Base-by-base conservation (phyloP, 176 grass and related monocot species). In the Oryza australiensis region DNA sequence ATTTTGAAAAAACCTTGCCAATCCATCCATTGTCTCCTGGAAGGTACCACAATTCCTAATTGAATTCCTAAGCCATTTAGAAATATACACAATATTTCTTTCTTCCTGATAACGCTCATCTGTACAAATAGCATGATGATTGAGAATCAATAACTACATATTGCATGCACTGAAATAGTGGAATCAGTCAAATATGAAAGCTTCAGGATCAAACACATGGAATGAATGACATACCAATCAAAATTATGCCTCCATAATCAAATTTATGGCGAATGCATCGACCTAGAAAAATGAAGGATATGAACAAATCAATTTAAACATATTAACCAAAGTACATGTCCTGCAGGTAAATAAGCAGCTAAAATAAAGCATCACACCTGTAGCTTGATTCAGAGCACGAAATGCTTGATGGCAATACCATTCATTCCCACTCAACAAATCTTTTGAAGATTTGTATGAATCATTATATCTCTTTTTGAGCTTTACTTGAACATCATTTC, bases 381-480 rank as follows among this genome's bases (percentile, higher is more conserved):
- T 92, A 86, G 95, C 95, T 90, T 98, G 95, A 80, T 95, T 98
- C 77, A 98, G 80, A 78, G 95, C 92, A 86, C 92, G 95, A 73
- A 98, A 98, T 87, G 95, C 92, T 84, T 98, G 95, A 80, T 95
- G 92, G 63, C 95, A 95, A 68, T 98, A 98, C 95, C 95, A 98
- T 88, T 98, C 95, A 62, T 71, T 94, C 49, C 95, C 95, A 89
- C 90, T 91, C 70, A 98, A 86, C 70, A 98, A 83, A 81, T 86
- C 62, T 78, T 94, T 98, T 74, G 95, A 88, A 86, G 88, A 90
- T 83, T 89, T 98, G 51, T 95, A 74, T 49, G 88, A 89, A 83
- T 98, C 95, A 28, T 98, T 98, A 70, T 95, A 93, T 91, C 73
- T 86, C 84, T 91, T 98, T 91, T 98, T 98, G 55, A 98, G 85